phyloP scores from a whole-genome alignment of 2,329 filamentous ascomycete species.

The Delphinella strobiligena region DNA sequence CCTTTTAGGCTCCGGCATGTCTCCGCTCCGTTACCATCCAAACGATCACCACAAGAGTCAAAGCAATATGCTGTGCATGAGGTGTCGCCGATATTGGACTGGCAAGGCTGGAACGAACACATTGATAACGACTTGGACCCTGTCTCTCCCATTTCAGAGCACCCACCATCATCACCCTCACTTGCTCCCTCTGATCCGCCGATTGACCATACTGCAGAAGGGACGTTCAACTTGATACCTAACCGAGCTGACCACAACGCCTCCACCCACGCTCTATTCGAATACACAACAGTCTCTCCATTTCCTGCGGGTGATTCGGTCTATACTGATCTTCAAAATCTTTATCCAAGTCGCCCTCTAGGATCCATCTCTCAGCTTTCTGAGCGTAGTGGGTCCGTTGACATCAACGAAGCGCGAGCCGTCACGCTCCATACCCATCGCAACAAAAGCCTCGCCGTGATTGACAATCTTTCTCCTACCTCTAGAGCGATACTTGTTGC shows the following conservation, averaged over 20 bases:
- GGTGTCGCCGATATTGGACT: background rate
- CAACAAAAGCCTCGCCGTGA: conserved; percentile 51
- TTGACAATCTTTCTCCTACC: conserved; percentile 33
- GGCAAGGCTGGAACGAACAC: conserved; percentile 7
- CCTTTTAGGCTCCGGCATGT: conserved; percentile 5
- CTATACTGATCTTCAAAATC: conserved; percentile 4
- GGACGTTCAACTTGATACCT: background rate
- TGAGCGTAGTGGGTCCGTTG: conserved; percentile 38
- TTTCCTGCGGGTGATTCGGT: conserved; percentile 8
- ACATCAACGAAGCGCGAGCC: conserved; percentile 50
- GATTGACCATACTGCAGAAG: background rate
- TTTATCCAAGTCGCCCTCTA: conserved; percentile 8
- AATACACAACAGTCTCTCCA: conserved; percentile 1
- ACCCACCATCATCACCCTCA: background rate
- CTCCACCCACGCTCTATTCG: background rate
- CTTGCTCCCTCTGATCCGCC: background rate
- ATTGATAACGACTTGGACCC: background rate
- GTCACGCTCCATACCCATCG: conserved; percentile 51
- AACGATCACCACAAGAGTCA: no score
- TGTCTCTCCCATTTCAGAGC: background rate
- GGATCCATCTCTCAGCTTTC: conserved; percentile 15
- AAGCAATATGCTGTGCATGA: no score
- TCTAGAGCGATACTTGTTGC: background rate
- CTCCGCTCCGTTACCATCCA: conserved; percentile 2
- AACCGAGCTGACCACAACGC: background rate